Evolutionary conservation across 1,284 basidiomycete genomes (phyloP), one percentile per base, ranked within the genome.

Genomic region (Cryptococcus floricola): DNA sequence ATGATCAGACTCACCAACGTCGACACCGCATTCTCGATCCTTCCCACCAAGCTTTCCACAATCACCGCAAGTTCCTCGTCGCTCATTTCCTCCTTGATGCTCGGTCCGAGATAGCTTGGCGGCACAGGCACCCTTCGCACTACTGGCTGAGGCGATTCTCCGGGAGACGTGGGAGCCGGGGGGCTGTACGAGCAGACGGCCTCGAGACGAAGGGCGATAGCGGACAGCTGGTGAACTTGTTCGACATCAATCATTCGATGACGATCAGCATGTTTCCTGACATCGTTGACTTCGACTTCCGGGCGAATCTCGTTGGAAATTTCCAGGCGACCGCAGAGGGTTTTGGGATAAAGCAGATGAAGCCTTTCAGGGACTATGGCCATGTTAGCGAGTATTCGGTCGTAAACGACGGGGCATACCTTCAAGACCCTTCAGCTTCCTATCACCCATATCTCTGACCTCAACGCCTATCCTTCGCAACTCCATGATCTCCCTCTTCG

Each of bases 351-450:
- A 48, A 98, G 82, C 25, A 89, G 77, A 28, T 90, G 89, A 14
- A 98, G 80, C 64, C 84, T 82, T 76, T 98, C 95, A 1, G 90
- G 90, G 2, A 89, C 82, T 72, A 67, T 54, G 4, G 25, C 8
- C 52, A 42, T 41, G 14, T 27, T 34, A 48, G n/a, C 31, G 28
- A 48, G 18, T 13, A 39, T 12, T 18, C 31, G 7, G n/a, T 14
- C 12, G 16, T 19, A n/a, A 27, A 50, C 70, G 45, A 9, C 23
- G 19, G 10, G 27, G 47, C 47, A 54, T 50, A 75, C 74, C 76
- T 77, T 97, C 93, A 39, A 98, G 81, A 14, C 95, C 95, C 76
- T 98, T 98, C 64, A 98, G 84, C 71, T 91, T 91, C 61, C 87
- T 83, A 75, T 97, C 92, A 23, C 96, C 96, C 27, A 96, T 83